Evolutionary conservation across 1,284 basidiomycete genomes (phyloP), one percentile per base, ranked within the genome.

Genomic region (Puccinia horiana): DNA sequence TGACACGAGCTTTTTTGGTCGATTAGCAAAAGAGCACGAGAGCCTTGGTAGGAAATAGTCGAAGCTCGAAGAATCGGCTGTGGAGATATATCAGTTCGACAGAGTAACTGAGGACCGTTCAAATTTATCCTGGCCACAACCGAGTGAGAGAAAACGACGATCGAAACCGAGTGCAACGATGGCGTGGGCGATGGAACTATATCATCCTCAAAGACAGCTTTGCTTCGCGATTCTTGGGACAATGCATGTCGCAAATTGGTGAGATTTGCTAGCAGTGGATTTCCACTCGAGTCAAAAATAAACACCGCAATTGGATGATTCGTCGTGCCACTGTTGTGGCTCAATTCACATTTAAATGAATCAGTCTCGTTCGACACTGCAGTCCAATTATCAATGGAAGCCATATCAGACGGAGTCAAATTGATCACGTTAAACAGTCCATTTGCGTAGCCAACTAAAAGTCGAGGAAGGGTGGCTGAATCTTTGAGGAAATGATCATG

Each of bases 311-410:
- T 67, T 5, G 73, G 72, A 40, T 26, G n/a, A 42, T 76, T 56
- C 11, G 18, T 14, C 3, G 74, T n/a, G 37, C 29, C 18, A 26
- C 49, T 67, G 47, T 81, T 72, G 56, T 73, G 49, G 37, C 37
- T 23, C 44, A 42, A 32, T 32, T 81, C 79, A 37, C 32, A 56
- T 63, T 40, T 56, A 32, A 81, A 56, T 29, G 42, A 58, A 61
- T 81, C 79, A 49, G 40, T 26, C 16, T 52, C 29, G n/a, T 29
- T 61, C 6, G 52, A 29, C 23, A 56, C 42, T 49, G 79, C 80
- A 42, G 14, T 75, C 80, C 80, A 82, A 82, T 63, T 76, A 44
- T 82, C 80, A 42, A 82, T 76, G 9, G 74, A 76, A 40, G 40
- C 74, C 80, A 75, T 65, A 67, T 82, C 56, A 52, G 80, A 67